Conservation (phyloP, 208 protist genomes). For the Entamoeba dispar region DNA sequence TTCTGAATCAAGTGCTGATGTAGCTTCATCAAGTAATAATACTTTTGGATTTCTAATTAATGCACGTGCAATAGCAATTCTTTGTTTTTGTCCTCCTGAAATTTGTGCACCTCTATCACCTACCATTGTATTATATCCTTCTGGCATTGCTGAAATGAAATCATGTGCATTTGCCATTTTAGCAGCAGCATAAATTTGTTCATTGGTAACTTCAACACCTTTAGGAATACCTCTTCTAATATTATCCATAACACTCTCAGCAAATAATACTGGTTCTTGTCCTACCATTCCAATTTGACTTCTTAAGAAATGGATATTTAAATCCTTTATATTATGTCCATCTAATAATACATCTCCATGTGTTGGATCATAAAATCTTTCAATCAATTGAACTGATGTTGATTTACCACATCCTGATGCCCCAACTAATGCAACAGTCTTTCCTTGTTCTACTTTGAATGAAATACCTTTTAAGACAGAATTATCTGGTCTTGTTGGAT, state of each 20-base stretch:
- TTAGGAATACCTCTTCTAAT: slow-evolving; percentile 33
- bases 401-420: slow-evolving; percentile 68
- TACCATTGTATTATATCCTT: background rate
- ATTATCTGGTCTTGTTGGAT: background rate
- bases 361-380: slow-evolving; percentile 68
- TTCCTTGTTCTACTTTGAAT: slow-evolving; percentile 30
- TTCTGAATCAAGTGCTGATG: slow-evolving; percentile 57
- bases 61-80: slow-evolving; percentile 66
- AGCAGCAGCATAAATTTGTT: background rate
- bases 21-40: slow-evolving; percentile 69
- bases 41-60: slow-evolving; percentile 58
- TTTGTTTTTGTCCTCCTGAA: slow-evolving; percentile 67
- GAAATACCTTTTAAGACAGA: background rate
- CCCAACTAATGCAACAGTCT: slow-evolving; percentile 63
- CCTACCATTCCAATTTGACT: slow-evolving; percentile 51
- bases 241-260: slow-evolving; percentile 72
- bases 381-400: slow-evolving; percentile 61
- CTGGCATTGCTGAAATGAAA: background rate
- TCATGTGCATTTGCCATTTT: background rate
- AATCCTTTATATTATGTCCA: slow-evolving; percentile 51
- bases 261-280: too few species aligned
- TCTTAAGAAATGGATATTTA: slow-evolving; percentile 39
- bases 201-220: background rate
- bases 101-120: slow-evolving; percentile 30
- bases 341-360: slow-evolving; percentile 62